Evolutionary conservation across 345 rosid species (phyloP).

Genomic region (Erodium maritimum): DNA sequence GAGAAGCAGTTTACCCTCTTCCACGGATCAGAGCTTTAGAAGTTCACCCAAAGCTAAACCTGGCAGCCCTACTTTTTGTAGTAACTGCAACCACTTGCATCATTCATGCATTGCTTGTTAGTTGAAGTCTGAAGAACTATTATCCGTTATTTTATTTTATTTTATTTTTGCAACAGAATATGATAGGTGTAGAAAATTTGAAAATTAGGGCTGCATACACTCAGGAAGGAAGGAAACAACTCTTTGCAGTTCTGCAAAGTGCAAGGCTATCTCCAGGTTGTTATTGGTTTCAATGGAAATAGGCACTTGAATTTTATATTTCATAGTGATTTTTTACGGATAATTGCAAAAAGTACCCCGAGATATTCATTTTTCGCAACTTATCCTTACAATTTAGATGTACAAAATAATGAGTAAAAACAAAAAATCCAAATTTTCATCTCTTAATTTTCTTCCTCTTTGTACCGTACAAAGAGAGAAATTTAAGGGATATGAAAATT

Average conservation of each 20-base stretch:
- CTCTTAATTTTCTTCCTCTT: no score
- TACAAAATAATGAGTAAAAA: no score
- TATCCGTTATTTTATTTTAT: neutral
- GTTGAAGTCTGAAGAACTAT: slow-evolving; percentile 12
- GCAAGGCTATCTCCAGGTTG: slow-evolving; percentile 98
- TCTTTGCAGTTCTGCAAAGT: slow-evolving; percentile 93
- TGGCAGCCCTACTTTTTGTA: slow-evolving; percentile 80
- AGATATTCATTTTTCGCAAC: no score
- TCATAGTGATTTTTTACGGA: neutral
- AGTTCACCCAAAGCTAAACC: slow-evolving; percentile 86
- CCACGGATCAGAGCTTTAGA: slow-evolving; percentile 74
- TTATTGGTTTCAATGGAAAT: slow-evolving; percentile 9
- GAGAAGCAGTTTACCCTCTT: slow-evolving; percentile 90
- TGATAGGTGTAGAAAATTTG: slow-evolving; percentile 42
- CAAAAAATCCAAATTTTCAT: no score
- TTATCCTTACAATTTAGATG: no score
- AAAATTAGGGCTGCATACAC: slow-evolving; percentile 76
- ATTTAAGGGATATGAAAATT: no score
- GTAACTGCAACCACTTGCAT: slow-evolving; percentile 31
- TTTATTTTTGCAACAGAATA: slow-evolving; percentile 37
- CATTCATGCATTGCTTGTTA: slow-evolving; percentile 8
- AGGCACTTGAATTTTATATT: slow-evolving; percentile 4
- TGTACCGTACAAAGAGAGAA: no score
- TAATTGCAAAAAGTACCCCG: no score
- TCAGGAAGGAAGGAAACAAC: slow-evolving; percentile 95